Evolutionary conservation across 768 basidiomycete genomes (phyloP), one percentile per base, ranked within the genome.

Genomic region (Mycena albidolilacea): DNA sequence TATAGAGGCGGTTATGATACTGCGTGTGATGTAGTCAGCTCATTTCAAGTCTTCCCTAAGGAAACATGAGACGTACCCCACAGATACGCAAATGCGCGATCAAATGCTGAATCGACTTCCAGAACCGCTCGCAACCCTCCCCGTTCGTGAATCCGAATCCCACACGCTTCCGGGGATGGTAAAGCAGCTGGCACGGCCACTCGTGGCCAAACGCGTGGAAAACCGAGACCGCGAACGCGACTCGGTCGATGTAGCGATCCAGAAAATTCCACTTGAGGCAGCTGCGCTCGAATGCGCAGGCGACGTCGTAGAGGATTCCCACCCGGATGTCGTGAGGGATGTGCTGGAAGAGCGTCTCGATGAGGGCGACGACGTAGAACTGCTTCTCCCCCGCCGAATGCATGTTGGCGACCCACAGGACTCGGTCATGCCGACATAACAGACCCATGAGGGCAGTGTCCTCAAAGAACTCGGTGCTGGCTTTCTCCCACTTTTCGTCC

Each of bases 341-440:
- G 8, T 78, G 71, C 2, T 64, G 60, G 63, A 81, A 81, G 1
- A 85, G 62, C 14, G 77, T 61, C 43, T 79, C 46, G 2, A 85
- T 54, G 0, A 85, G 79, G 0, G n/a, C 11, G 15, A 44, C 39
- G 3, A 67, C 41, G 23, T 57, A 6, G 38, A 44, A 67, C 69
- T 85, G 59, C 37, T 58, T 58, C 37, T 58, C 37, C 15, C 57
- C 57, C 3, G 57, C 37, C 14, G 37, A 38, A 19, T 78, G 77
- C 71, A 86, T 83, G 62, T 86, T 85, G 43, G 78, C 82, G 2
- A 85, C 59, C 69, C 79, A 84, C 0, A 85, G 55, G 0, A 80
- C 78, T 4, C 77, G 74, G 60, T 85, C 82, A 72, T 85, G 84
- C 0, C 77, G 68, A 67, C 84, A 86, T 0, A 84, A 73, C 0